These are phyloP conservation scores for Ascochyta koolunga DNA, from an alignment of 2,329 filamentous ascomycete species.

Conservation along the genomic window DNA sequence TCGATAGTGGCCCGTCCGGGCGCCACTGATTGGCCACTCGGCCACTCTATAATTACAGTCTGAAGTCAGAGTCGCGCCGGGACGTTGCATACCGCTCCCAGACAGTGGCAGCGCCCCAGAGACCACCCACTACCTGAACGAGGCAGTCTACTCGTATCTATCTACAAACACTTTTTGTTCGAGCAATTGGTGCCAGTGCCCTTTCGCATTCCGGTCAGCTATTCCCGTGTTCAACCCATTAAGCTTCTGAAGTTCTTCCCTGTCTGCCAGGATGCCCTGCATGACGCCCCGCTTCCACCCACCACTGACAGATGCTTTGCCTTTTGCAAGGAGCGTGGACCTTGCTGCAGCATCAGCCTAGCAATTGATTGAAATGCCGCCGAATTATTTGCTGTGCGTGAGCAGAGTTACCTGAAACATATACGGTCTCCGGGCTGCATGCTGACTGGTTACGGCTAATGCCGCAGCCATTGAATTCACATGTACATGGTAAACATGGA, in stretches of 20 bases:
- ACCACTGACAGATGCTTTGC: not conserved
- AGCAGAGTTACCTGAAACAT: constrained; percentile 6
- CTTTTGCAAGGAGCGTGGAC: constrained; percentile 1
- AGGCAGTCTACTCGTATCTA: not conserved
- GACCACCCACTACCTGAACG: too few species aligned
- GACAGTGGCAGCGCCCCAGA: too few species aligned
- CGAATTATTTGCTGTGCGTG: not conserved
- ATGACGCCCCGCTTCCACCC: constrained; percentile 3
- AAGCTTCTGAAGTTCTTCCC: too few species aligned
- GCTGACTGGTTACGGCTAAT: constrained; percentile 3
- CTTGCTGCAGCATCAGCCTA: constrained; percentile 1
- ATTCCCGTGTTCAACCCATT: constrained; percentile 1
- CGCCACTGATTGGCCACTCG: constrained; percentile 4
- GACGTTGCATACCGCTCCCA: constrained; percentile 14
- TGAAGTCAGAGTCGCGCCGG: constrained; percentile 6
- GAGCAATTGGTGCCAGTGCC: not conserved
- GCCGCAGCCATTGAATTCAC: constrained; percentile 1
- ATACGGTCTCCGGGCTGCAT: not conserved
- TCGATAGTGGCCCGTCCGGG: constrained; percentile 9
- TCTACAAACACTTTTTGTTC: not conserved
- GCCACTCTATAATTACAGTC: constrained; percentile 15
- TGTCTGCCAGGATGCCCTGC: constrained; percentile 16
- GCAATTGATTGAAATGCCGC: not conserved
- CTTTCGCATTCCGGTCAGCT: too few species aligned
- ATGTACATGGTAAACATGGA: not conserved